phyloP scores from a whole-genome alignment of 2,329 filamentous ascomycete genomes.

The Aspergillus chevalieri region DNA sequence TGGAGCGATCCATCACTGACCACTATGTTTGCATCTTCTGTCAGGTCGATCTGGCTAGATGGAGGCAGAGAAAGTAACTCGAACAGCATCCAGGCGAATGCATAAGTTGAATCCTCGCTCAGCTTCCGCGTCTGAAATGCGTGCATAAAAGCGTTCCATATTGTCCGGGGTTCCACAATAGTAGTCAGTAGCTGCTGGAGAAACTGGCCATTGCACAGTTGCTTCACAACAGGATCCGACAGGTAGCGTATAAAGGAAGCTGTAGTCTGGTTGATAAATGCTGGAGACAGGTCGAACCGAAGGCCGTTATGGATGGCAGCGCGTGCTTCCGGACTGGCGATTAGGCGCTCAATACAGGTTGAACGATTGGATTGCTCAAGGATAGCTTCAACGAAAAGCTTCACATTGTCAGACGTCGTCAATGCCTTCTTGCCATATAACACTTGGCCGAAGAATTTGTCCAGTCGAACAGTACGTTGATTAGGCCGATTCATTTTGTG shows the following conservation, averaged over 20 bases:
- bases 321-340: constrained; percentile 30
- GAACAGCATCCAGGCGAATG: constrained; percentile 46
- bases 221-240: constrained; percentile 41
- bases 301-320: constrained; percentile 36
- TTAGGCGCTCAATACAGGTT: constrained; percentile 37
- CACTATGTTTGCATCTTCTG: constrained; percentile 22
- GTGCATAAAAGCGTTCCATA: constrained; percentile 48
- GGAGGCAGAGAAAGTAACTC: constrained; percentile 42
- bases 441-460: constrained; percentile 36
- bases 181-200: constrained; percentile 42
- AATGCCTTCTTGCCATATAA: constrained; percentile 36
- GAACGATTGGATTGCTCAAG: constrained; percentile 37
- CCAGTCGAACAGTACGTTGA: constrained; percentile 23
- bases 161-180: constrained; percentile 47
- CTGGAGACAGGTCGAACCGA: constrained; percentile 37
- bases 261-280: constrained; percentile 41
- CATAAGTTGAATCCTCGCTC: constrained; percentile 22
- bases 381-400: constrained; percentile 46
- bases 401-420: constrained; percentile 33
- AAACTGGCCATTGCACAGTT: constrained; percentile 46
- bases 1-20: constrained; percentile 19
- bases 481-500: not conserved
- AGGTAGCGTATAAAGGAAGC: constrained; percentile 37
- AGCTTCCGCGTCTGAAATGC: constrained; percentile 27
- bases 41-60: constrained; percentile 16